Base-by-base conservation (phyloP, 2,329 filamentous ascomycete species). In the Colletotrichum sojae region DNA sequence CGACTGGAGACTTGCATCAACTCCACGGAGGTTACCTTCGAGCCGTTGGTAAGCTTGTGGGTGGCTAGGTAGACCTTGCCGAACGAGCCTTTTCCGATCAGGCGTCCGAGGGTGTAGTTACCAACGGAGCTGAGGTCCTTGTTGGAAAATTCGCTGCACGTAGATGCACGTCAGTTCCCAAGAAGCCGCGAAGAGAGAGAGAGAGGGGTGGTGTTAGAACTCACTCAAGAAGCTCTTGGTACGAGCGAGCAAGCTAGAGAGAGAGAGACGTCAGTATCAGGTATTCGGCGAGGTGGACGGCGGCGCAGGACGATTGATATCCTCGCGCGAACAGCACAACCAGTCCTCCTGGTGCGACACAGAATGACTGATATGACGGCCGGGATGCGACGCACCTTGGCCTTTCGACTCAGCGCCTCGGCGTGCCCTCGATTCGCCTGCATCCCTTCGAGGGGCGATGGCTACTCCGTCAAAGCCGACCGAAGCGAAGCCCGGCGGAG, bases 61-160 rank as follows among this genome's bases (percentile, higher is more conserved):
- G 91, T 90, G 67, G 95, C 96, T 68, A 99, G 87, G 81, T 99
- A 99, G 76, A 99, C 96, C 83, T 98, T 98, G 76, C 96, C 96
- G 82, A 99, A 99, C 72, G 95, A 98, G 67, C 96, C 96, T 79
- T 98, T 99, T 73, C 96, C 96, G 78, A 99, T 97, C 67, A 99
- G 86, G 69, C 91, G 91, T 53, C 96, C 96, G 66, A 99, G 88
- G 43, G 91, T 91, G 81, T 99, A 99, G 83, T 98, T 98, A 74
- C 96, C 96, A 70, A 99, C 96, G 63, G 91, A 94, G 76, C 92
- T 92, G 73, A 99, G 89, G 73, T 99, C 95, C 79, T 92, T 92
- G 75, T 93, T 94, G 70, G 94, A 92, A 84, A 99, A 99, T 83
- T 98, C 95, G 84, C 94, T 98, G 80, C 25, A 22, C 20, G 27